Evolutionary conservation across 257 asterid genomes (phyloP), one percentile per base, ranked within the genome.

Genomic region (Datura wrightii): DNA sequence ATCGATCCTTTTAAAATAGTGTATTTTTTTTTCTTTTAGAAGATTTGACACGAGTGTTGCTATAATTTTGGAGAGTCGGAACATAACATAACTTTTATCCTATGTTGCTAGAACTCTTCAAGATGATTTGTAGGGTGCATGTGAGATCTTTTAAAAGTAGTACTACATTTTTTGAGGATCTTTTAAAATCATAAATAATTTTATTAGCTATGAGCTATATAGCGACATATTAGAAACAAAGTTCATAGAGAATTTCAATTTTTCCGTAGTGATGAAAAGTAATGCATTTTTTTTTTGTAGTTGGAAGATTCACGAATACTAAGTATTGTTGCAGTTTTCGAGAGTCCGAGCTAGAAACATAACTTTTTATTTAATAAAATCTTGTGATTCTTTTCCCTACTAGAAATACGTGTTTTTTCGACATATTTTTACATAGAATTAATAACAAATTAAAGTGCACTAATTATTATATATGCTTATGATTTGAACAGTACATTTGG

Each of bases 401-500:
- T 53, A 2, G 19, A 36, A 24, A 24, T 24, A 24, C 31, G 31
- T 24, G 31, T 24, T 24, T 24, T 24, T 24, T 24, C 31, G 31
- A 24, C 31, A 24, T 5, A 13, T 66, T 5, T 60, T 1, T 6
- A 46, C 34, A 84, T 46, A 4, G 2, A 19, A 72, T 44, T 8
- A 16, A 66, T 16, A 15, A 58, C 42, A 71, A 53, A 55, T 13
- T 41, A 5, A 16, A 58, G 63, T 48, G 46, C 56, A 72, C 37
- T 19, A 15, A 48, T 15, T 80, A 39, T 69, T 66, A 24, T 24
- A 24, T 24, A 24, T 24, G 31, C 31, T 24, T 24, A 24, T 24
- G 31, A 24, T 24, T 59, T 44, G 62, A 52, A 62, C 86, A 83
- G 85, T 7, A 89, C 88, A 37, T 86, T 86, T 85, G 89, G 89